Evolutionary conservation across 2,329 filamentous ascomycete genomes (phyloP).

Genomic region (Coniosporium tulheliwenetii): DNA sequence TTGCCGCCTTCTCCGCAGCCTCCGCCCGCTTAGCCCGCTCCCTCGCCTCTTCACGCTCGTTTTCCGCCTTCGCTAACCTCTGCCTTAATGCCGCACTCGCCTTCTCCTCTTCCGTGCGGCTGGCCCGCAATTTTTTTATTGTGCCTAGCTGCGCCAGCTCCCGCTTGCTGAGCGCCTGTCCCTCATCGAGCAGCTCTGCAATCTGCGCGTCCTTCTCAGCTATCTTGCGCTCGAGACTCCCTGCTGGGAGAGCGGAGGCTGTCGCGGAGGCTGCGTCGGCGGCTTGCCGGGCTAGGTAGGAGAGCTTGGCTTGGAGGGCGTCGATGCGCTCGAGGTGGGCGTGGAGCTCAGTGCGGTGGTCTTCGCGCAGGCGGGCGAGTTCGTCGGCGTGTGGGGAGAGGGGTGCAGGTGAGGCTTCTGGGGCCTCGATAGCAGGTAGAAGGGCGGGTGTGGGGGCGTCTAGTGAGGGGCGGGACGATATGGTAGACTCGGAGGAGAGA

Average conservation of each 20-base stretch:
- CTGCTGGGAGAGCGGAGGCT: constrained; percentile 43
- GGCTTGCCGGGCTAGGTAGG: constrained; percentile 71
- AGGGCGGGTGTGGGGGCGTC: constrained; percentile 12
- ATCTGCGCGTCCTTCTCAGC: constrained; percentile 87
- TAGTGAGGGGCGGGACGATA: constrained; percentile 12
- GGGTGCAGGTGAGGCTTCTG: neutral
- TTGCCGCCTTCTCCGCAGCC: constrained; percentile 38
- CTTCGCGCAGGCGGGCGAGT: constrained; percentile 31
- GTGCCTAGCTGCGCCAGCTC: constrained; percentile 73
- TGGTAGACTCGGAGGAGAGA: constrained; percentile 13
- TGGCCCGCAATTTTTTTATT: constrained; percentile 60
- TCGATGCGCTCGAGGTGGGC: constrained; percentile 80
- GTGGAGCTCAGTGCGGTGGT: constrained; percentile 51
- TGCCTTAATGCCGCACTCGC: constrained; percentile 34
- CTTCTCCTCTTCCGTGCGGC: constrained; percentile 36
- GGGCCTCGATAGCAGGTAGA: neutral
- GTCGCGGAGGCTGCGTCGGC: constrained; percentile 59
- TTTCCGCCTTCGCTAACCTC: constrained; percentile 51
- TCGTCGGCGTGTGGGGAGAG: constrained; percentile 17
- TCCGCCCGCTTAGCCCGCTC: constrained; percentile 47
- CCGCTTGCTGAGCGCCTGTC: constrained; percentile 69
- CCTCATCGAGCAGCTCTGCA: constrained; percentile 79
- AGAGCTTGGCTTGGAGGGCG: constrained; percentile 76
- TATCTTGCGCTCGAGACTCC: constrained; percentile 60
- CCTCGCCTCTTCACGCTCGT: constrained; percentile 43